These are phyloP conservation scores for Phytophthora kernoviae DNA, from an alignment of 352 stramenopile species.

Conservation along the genomic window DNA sequence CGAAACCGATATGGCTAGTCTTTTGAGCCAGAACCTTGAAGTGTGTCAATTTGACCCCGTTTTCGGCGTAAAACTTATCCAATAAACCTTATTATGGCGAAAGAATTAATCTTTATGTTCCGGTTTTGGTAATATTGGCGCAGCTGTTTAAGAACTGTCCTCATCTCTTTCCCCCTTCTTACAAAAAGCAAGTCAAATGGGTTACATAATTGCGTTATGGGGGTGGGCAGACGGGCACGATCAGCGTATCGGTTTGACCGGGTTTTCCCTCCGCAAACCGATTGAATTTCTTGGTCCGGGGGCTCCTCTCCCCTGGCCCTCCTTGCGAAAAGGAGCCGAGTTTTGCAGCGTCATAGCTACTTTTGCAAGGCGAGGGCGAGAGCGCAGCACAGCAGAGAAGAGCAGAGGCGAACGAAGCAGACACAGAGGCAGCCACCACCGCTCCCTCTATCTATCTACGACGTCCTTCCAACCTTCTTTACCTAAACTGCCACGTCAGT, in stretches of 20 bases:
- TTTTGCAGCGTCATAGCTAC: constrained; percentile 34
- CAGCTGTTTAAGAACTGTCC: constrained; percentile 21
- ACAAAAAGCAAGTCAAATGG: constrained; percentile 30
- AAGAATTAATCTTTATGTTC: too few relatives aligned
- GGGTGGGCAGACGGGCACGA: constrained; percentile 19
- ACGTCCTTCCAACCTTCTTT: background rate
- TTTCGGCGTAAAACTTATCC: background rate
- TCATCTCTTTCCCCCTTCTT: constrained; percentile 9
- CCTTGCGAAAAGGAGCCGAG: background rate
- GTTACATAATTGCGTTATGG: too few relatives aligned
- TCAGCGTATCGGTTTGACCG: constrained; percentile 29
- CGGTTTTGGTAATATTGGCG: constrained; percentile 21
- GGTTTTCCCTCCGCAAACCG: constrained; percentile 29
- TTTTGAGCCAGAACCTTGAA: constrained; percentile 34
- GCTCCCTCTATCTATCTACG: background rate
- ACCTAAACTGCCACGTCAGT: constrained; percentile 7
- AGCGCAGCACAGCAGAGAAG: constrained; percentile 18
- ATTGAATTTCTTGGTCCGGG: background rate
- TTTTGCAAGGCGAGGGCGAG: constrained; percentile 44
- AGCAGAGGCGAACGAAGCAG: background rate
- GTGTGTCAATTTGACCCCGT: constrained; percentile 10
- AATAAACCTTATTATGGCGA: background rate
- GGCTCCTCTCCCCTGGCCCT: too few relatives aligned
- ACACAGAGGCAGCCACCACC: background rate
- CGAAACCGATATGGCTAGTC: constrained; percentile 29